Conservation (phyloP, 2,329 filamentous ascomycete genomes). For the Xylariales sp. region DNA sequence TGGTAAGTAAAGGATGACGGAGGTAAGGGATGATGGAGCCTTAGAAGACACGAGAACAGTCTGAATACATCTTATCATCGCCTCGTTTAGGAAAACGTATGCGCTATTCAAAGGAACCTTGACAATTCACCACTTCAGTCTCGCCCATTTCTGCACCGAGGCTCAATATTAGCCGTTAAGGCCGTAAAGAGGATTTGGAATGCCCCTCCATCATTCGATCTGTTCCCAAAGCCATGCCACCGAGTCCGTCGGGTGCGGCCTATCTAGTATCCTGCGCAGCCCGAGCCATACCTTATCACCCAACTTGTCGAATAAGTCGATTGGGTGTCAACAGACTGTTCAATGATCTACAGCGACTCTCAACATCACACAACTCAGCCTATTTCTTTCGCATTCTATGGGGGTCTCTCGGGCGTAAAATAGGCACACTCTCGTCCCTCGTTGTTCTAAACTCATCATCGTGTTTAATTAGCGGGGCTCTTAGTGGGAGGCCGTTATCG, state of each 20-base stretch:
- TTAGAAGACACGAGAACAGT: constrained; percentile 9
- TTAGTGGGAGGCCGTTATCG: constrained; percentile 44
- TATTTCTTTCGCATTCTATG: neutral
- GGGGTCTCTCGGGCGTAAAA: neutral
- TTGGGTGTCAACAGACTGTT: constrained; percentile 6
- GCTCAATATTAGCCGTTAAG: neutral
- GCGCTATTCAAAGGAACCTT: constrained; percentile 3
- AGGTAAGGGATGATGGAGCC: neutral
- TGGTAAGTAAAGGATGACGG: neutral
- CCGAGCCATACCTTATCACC: constrained; percentile 3
- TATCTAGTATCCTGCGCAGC: neutral
- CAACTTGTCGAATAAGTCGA: neutral
- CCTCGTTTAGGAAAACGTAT: neutral
- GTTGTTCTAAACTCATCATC: neutral
- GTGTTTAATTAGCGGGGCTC: neutral
- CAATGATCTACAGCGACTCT: neutral
- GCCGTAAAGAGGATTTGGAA: neutral
- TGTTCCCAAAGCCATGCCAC: neutral
- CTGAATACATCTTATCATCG: constrained; percentile 5
- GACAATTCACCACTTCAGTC: constrained; percentile 10
- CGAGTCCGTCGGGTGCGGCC: neutral
- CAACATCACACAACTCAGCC: neutral
- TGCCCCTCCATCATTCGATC: constrained; percentile 4
- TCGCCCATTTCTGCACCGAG: neutral
- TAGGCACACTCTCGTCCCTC: neutral